These are phyloP conservation scores for Primulina huaijiensis DNA, from an alignment of 257 asterid genomes.

Conservation along the genomic window DNA sequence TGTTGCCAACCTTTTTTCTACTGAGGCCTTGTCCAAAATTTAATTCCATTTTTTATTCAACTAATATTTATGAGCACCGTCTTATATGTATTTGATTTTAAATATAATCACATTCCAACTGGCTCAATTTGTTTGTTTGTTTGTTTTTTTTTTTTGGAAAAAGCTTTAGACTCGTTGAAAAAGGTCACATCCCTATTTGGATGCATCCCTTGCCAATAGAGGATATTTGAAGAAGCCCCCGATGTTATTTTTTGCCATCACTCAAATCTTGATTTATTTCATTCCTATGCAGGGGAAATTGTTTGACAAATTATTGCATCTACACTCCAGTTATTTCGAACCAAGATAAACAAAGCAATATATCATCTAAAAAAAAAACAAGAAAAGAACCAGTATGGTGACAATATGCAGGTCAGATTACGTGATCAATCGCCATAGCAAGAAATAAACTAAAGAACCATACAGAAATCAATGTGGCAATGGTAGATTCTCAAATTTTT, in stretches of 20 bases:
- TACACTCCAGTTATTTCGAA: not conserved
- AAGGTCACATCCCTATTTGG: not conserved
- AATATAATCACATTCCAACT: no score
- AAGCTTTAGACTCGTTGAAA: no score
- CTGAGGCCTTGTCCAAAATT: no score
- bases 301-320: not conserved
- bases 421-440: not conserved
- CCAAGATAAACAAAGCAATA: not conserved
- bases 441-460: not conserved
- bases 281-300: not conserved
- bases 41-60: no score
- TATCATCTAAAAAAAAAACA: no score
- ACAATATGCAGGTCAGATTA: not conserved
- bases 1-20: not conserved
- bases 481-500: not conserved
- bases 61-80: no score
- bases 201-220: not conserved
- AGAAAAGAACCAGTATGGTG: no score
- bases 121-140: no score
- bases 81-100: no score
- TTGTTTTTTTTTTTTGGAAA: no score
- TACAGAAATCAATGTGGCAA: not conserved
- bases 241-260: not conserved
- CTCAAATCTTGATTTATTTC: not conserved
- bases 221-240: not conserved